These are phyloP conservation scores for Globisporangium cystogenes DNA, from an alignment of 352 stramenopile species.

Conservation along the genomic window DNA sequence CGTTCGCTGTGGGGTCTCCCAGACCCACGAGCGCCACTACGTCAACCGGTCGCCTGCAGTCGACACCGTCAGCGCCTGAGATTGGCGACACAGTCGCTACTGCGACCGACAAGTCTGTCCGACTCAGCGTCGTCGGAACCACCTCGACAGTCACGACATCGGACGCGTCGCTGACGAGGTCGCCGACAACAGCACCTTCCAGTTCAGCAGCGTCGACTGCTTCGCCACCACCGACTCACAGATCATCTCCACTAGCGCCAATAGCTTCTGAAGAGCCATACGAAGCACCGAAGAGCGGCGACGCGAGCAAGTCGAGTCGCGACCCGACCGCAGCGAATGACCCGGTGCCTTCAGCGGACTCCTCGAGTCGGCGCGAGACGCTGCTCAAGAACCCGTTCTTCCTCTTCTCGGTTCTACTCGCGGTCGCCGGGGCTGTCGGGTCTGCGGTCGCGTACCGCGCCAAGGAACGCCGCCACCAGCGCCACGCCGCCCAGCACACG, in stretches of 20 bases:
- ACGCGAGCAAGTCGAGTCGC: neutral
- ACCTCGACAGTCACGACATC: neutral
- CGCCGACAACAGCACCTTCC: neutral
- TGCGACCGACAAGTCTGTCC: neutral
- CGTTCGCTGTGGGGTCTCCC: neutral
- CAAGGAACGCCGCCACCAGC: slow-evolving; percentile 9
- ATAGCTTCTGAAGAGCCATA: neutral
- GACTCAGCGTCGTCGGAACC: neutral
- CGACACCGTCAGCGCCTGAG: neutral
- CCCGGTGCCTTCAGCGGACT: neutral
- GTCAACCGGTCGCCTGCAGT: neutral
- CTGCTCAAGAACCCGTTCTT: slow-evolving; percentile 37
- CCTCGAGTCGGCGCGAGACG: neutral
- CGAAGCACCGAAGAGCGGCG: neutral
- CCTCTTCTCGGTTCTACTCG: slow-evolving; percentile 29
- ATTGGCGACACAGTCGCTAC: neutral
- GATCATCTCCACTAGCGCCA: neutral
- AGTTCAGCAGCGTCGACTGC: neutral
- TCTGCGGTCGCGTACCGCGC: slow-evolving; percentile 19
- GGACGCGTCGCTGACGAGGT: neutral
- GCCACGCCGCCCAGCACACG: slow-evolving; percentile 3
- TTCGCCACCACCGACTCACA: neutral
- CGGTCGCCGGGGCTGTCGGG: slow-evolving; percentile 19
- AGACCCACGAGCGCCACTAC: neutral
- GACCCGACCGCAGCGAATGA: neutral